Base-by-base conservation (phyloP, 805 yeast genomes). In the Ogataea haglerorum region DNA sequence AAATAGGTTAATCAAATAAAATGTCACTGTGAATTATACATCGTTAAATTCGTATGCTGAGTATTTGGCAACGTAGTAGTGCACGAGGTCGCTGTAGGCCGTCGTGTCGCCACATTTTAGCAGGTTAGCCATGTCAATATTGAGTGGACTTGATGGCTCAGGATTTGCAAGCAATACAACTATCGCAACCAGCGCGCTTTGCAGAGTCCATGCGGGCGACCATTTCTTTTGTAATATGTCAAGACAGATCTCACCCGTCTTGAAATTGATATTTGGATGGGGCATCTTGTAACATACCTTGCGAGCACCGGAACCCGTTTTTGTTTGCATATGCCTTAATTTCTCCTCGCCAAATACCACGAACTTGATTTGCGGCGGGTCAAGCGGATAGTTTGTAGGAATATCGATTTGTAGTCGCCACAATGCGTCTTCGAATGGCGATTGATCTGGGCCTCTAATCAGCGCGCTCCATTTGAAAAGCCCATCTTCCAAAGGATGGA, bases 161-260 rank as follows among this genome's bases (percentile, higher is more conserved):
- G 89, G 89, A 36, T 77, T 75, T 30, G 72, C 75, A 7, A 83
- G 53, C 12, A 84, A 65, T 56, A 76, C 63, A 23, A 79, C 54
- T 2, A 83, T 71, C 1, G 87, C 87, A 13, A 73, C 69, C 33
- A 81, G 63, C 5, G 77, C 65, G 41, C 77, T 67, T 34, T 72
- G 60, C 32, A 84, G 54, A 39, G 79, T 75, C 85, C 88, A 83
- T 1, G 85, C 86, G 0, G 91, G 90, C 0, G 85, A 73, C 90
- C 90, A 84, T 44, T 68, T 68, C 17, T 44, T 34, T 40, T 78
- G 75, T 36, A 84, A 61, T 8, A 83, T 77, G 55, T 82, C 86
- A 5, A 84, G 61, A 58, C 91, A 84, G 6, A 84, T 80, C 47
- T 80, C 86, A 1, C 91, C 91, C 1, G 80, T 70, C 31, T 68